Evolutionary conservation across 1,284 basidiomycete species (phyloP), one percentile per base, ranked within the genome.

Genomic region (Athelia sp.): DNA sequence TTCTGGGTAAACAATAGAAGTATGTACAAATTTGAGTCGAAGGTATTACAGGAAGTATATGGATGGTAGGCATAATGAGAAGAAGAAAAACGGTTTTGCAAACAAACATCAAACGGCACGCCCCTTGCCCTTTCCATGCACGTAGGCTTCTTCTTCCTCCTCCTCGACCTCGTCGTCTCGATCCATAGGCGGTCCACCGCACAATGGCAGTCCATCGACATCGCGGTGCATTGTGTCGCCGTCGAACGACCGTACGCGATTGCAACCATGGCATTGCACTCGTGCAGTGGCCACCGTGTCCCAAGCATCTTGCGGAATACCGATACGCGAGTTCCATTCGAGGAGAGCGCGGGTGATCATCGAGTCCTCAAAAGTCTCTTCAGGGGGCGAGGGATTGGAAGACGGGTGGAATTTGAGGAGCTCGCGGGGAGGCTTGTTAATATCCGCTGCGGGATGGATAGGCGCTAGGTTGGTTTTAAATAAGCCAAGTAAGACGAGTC

Each of bases 171-270:
- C 26, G 13, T 29, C 26, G 13, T 29, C 26, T 29, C 6, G 4
- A 29, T 45, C 48, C 44, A 14, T 49, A 40, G 48, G 48, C 45
- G 17, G 31, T 13, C 19, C 21, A 44, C 23, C 44, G 48, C 36
- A 40, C 8, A 21, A 17, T 4, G 36, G 36, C 8, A 17, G n/a
- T 9, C 36, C 36, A 21, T n/a, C n/a, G 6, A 17, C 36, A 21
- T 40, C 36, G 4, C 36, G 15, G 36, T 40, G 36, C 19, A 21
- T 21, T 4, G n/a, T 9, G 15, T 40, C 36, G 8, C 36, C 36
- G 15, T 40, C 36, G n/a, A 40, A 17, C 19, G 36, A 40, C 6
- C 36, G 36, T n/a, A 40, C 36, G 9, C 6, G 15, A n/a, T 40
- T n/a, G 15, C 36, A 40, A 17, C 36, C 36, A 21, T 40, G n/a